Base-by-base conservation (phyloP, 2,329 filamentous ascomycete species). In the Blumeria hordei region DNA sequence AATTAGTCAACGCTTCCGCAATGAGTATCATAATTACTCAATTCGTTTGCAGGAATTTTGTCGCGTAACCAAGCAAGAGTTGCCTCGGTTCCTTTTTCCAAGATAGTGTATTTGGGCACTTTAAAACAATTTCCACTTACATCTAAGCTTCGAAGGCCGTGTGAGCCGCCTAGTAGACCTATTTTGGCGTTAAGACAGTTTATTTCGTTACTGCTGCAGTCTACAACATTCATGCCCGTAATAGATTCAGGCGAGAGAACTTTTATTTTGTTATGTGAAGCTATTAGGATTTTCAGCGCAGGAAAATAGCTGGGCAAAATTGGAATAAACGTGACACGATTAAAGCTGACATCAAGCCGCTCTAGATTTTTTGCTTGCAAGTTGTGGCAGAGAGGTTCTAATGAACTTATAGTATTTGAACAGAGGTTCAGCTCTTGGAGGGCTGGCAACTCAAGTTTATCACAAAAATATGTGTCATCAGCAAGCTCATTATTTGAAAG, bases 1-100 rank as follows among this genome's bases (percentile, higher is more conserved):
- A 28, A 28, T 28, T 4, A 28, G 21, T 28, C 21, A 28, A 28
- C 2, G 21, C 21, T 28, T 28, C 21, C 21, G 21, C 4, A 28
- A 28, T 57, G 55, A 39, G 57, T 50, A 55, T 52, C 60, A 14
- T 53, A 36, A 34, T 57, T 47, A 55, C 44, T 59, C 11, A 54
- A 37, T 43, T 65, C 64, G 3, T 58, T 59, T 67, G 72, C 74
- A 74, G 85, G 80, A 37, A 94, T 82, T 55, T 83, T 76, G 33
- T 86, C 83, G 57, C 85, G 76, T 53, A 95, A 67, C 83, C 87
- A 94, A 53, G 80, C 74, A 60, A 95, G 69, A 0, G 87, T 81
- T 2, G 85, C 83, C 62, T 94, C 87, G 0, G 88, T 95, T 0
- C 90, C 90, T 58, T 87, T 84, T 57, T 90, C 84, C 51, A 96